A percentile compares a stretch with the other conserved stretches of the same genome.
Conservation (phyloP, 805 yeast genomes). For the Diddensiella transvaalensis region DNA sequence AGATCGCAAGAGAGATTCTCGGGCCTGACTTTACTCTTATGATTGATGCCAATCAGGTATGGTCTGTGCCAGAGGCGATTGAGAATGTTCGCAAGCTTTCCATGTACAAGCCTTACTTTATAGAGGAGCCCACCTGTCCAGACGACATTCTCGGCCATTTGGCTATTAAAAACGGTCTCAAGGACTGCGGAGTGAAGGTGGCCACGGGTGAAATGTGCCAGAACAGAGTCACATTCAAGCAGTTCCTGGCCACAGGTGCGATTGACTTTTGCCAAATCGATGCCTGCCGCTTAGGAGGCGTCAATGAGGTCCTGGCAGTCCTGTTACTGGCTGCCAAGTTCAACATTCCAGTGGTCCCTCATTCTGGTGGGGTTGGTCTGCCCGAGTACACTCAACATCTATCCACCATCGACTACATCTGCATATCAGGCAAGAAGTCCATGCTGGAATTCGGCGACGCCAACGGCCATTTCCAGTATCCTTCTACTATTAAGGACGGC, state of each 20-base stretch:
- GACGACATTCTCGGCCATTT: constrained; percentile 35
- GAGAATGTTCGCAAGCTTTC: constrained; percentile 29
- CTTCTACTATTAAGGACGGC: constrained; percentile 30
- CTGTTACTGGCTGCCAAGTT: constrained; percentile 34
- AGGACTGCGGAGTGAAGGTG: constrained; percentile 31
- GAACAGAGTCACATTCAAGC: constrained; percentile 35
- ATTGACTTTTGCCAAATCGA: constrained; percentile 34
- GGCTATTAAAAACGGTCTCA: constrained; percentile 30
- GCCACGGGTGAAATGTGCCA: constrained; percentile 38
- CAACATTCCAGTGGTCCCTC: constrained; percentile 34
- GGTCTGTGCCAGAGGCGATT: constrained; percentile 36
- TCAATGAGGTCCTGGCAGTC: constrained; percentile 34
- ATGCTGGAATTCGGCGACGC: constrained; percentile 34
- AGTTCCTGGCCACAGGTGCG: constrained; percentile 30
- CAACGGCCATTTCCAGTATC: constrained; percentile 31
- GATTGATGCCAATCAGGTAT: constrained; percentile 37
- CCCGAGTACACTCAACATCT: constrained; percentile 36
- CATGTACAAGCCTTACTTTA: constrained; percentile 34
- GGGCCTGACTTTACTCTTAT: constrained; percentile 28
- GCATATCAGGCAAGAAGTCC: constrained; percentile 30
- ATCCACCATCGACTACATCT: constrained; percentile 32
- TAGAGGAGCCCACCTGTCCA: constrained; percentile 38
- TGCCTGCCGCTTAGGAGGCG: constrained; percentile 35
- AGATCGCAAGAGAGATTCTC: constrained; percentile 34
- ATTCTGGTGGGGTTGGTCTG: constrained; percentile 36